Percentiles rank a stretch among this genome's conserved stretches.
Evolutionary conservation across 805 yeast genomes (phyloP).

Genomic region (Barnettozyma pratensis): DNA sequence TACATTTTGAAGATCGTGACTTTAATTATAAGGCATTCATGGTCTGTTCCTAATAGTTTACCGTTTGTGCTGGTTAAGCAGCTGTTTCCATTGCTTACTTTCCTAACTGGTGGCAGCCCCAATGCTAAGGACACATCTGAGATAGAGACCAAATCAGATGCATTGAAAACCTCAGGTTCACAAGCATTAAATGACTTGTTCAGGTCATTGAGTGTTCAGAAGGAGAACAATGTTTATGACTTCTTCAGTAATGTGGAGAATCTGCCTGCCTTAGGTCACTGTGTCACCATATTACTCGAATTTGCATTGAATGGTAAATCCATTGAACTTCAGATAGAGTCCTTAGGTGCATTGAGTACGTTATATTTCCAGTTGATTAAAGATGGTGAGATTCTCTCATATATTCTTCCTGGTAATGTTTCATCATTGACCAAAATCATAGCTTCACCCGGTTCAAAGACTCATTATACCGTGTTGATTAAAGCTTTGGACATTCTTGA

Average conservation of each 20-base stretch:
- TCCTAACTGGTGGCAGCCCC: constrained; percentile 42
- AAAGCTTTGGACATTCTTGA: constrained; percentile 28
- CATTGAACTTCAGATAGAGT: constrained; percentile 26
- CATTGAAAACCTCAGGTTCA: constrained; percentile 33
- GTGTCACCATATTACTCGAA: constrained; percentile 39
- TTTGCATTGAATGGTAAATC: constrained; percentile 26
- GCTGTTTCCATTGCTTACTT: constrained; percentile 41
- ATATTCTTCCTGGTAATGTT: constrained; percentile 47
- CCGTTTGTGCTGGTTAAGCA: constrained; percentile 37
- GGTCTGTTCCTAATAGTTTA: constrained; percentile 37
- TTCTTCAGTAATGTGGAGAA: constrained; percentile 29
- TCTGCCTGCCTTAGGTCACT: constrained; percentile 43
- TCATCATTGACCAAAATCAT: constrained; percentile 39
- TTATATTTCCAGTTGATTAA: constrained; percentile 31
- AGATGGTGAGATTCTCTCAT: constrained; percentile 45
- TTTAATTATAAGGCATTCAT: constrained; percentile 40
- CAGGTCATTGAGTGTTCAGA: constrained; percentile 24
- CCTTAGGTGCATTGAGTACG: constrained; percentile 30
- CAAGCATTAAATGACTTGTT: constrained; percentile 27
- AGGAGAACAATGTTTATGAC: constrained; percentile 16
- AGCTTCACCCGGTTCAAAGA: constrained; percentile 22
- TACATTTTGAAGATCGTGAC: constrained; percentile 39
- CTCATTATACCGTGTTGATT: constrained; percentile 34
- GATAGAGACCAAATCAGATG: constrained; percentile 28
- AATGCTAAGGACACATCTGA: constrained; percentile 25